These are phyloP conservation scores for Psilocybe cubensis DNA, from an alignment of 768 basidiomycete species.

Conservation along the genomic window DNA sequence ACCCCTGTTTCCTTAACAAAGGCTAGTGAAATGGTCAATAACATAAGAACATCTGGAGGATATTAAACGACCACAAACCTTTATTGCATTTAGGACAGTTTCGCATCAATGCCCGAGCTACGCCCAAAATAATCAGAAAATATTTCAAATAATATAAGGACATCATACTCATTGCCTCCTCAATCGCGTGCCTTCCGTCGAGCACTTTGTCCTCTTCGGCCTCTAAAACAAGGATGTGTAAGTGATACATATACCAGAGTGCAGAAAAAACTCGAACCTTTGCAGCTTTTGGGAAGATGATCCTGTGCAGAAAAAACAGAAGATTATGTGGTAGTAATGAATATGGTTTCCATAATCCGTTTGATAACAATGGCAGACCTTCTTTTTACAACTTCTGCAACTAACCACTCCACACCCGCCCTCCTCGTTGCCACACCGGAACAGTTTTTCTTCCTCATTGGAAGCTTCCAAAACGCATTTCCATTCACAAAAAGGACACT, in stretches of 20 bases:
- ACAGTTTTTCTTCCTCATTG: conserved; percentile 64
- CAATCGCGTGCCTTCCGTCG: conserved; percentile 76
- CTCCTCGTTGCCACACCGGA: conserved; percentile 56
- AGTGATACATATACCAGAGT: background rate
- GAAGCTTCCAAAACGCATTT: conserved; percentile 72
- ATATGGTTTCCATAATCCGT: conserved; percentile 4
- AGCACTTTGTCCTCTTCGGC: conserved; percentile 74
- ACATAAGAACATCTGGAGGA: background rate
- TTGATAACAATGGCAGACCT: conserved; percentile 41
- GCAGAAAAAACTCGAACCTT: conserved; percentile 48
- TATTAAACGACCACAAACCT: conserved; percentile 41
- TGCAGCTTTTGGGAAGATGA: conserved; percentile 80
- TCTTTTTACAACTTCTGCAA: conserved; percentile 79
- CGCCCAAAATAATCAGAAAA: conserved; percentile 4
- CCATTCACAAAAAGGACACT: conserved; percentile 92
- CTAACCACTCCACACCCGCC: conserved; percentile 78
- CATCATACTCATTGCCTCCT: conserved; percentile 89
- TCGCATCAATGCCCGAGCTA: conserved; percentile 82
- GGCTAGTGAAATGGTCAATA: conserved; percentile 40
- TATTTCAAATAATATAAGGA: background rate
- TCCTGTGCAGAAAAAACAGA: conserved; percentile 51
- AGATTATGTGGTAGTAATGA: too few species aligned
- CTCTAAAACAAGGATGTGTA: conserved; percentile 46
- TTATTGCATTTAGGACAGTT: conserved; percentile 88
- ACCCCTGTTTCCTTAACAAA: conserved; percentile 84